Evolutionary conservation across 345 rosid genomes (phyloP).

Genomic region (Cardamine occulta): DNA sequence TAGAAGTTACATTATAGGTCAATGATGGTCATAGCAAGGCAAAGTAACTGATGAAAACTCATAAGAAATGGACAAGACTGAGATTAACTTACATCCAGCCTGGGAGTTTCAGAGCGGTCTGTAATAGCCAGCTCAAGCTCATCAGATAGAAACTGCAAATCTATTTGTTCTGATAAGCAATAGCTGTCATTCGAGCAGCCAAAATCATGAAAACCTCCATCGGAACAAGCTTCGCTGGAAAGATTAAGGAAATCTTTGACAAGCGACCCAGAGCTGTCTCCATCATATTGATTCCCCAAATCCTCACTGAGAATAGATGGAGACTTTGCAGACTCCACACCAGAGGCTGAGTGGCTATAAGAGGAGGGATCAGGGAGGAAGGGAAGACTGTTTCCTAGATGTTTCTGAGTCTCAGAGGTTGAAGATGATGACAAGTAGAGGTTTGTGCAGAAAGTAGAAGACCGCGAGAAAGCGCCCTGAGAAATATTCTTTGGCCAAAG

Average conservation of each 20-base stretch:
- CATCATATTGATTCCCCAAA: slow-evolving; percentile 49
- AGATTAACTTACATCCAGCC: slow-evolving; percentile 70
- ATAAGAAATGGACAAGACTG: slow-evolving; percentile 3
- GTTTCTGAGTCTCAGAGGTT: slow-evolving; percentile 59
- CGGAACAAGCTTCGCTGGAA: slow-evolving; percentile 58
- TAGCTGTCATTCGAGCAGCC: slow-evolving; percentile 51
- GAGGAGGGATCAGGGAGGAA: slow-evolving; percentile 79
- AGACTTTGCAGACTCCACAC: slow-evolving; percentile 59
- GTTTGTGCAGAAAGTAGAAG: slow-evolving; percentile 84
- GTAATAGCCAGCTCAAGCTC: slow-evolving; percentile 80
- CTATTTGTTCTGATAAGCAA: slow-evolving; percentile 65
- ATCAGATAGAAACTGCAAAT: slow-evolving; percentile 78
- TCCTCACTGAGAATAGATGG: slow-evolving; percentile 58
- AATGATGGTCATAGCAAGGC: slow-evolving; percentile 7
- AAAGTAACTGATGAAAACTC: slow-evolving; percentile 26
- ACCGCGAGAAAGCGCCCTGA: slow-evolving; percentile 60
- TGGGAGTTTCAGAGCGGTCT: slow-evolving; percentile 78
- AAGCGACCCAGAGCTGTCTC: slow-evolving; percentile 51
- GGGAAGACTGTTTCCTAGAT: slow-evolving; percentile 66
- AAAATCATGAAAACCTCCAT: slow-evolving; percentile 55
- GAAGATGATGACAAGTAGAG: slow-evolving; percentile 82
- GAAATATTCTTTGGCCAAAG: slow-evolving; percentile 46
- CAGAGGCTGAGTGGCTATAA: slow-evolving; percentile 56
- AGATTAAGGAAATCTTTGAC: slow-evolving; percentile 62
- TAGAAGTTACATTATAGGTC: background rate